Base-by-base conservation (phyloP, 2,329 filamentous ascomycete species). In the Epichloe glyceriae region DNA sequence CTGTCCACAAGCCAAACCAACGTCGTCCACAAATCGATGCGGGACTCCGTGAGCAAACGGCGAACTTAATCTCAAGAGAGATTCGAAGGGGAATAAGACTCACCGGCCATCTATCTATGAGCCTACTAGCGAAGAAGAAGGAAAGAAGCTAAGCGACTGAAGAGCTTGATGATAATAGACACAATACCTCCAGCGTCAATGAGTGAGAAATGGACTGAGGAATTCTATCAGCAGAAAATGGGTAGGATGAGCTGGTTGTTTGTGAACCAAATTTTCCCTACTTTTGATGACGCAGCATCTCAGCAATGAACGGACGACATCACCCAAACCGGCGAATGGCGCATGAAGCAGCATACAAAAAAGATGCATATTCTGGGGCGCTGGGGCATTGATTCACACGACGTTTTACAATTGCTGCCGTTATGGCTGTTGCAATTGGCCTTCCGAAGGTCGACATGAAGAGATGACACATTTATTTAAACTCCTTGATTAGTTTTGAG, bases 251-350 rank as follows among this genome's bases (percentile, higher is more conserved):
- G 39, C 14, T 35, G 19, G 22, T 15, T 51, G 39, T 30, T 46
- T 43, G 20, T 47, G 33, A 20, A 38, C 26, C 38, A 26, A 46
- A 30, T 59, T 59, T 58, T 57, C 56, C 60, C 53, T 61, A 56
- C 11, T 22, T 49, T 61, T 59, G 56, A 61, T 57, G 57, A 65
- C 58, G 61, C 59, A 62, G 59, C 63, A 63, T 64, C 57, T 55
- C 59, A 60, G 57, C 55, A 56, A 64, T 59, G 58, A 64, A 63
- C 56, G 54, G 61, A 62, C 56, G 55, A 60, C 57, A 61, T 57
- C 57, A 62, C 60, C 58, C 62, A 60, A 59, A 65, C 57, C 60
- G 66, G 66, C 66, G 66, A 66, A 68, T 62, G 66, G 66, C 64
- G 66, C 62, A 67, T 59, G 51, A 58, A 60, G 19, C 46, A 60